phyloP scores from a whole-genome alignment of 1,139 yeast genomes.

The Yamadazyma oceani region DNA sequence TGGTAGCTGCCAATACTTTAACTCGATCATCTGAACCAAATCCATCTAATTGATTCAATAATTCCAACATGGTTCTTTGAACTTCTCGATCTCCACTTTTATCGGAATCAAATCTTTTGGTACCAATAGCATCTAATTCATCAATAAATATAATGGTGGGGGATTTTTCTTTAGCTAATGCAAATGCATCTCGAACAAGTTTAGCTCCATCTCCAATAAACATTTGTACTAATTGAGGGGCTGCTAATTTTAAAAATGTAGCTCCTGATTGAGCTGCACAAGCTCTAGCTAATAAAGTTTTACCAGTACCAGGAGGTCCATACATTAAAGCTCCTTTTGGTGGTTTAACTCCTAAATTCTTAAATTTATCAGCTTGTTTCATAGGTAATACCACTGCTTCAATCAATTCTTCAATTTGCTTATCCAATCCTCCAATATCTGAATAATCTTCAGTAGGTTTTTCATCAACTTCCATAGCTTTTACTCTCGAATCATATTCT shows the following conservation, averaged over 20 bases:
- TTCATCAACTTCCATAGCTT: conserved; percentile 99
- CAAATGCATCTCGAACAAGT: conserved; percentile 96
- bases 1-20: conserved; percentile 96
- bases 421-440: conserved; percentile 97
- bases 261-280: conserved; percentile 99
- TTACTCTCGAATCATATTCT: conserved; percentile 95
- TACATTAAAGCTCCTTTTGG: conserved; percentile 99
- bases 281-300: conserved; percentile 93
- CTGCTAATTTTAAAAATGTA: conserved; percentile 94
- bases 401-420: conserved; percentile 95
- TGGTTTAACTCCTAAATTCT: conserved; percentile 88
- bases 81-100: conserved; percentile 98
- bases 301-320: conserved; percentile 99
- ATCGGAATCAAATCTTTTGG: conserved; percentile 96
- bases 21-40: conserved; percentile 98
- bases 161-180: conserved; percentile 97
- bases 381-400: conserved; percentile 98
- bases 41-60: conserved; percentile 95
- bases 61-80: conserved; percentile 97
- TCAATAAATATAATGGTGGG: conserved; percentile 97
- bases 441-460: conserved; percentile 96
- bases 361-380: conserved; percentile 97
- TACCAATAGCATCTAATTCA: conserved; percentile 98
- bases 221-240: conserved; percentile 98
- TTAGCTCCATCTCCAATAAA: conserved; percentile 99